Evolutionary conservation across 345 rosid genomes (phyloP).

Genomic region (Dimocarpus longan): DNA sequence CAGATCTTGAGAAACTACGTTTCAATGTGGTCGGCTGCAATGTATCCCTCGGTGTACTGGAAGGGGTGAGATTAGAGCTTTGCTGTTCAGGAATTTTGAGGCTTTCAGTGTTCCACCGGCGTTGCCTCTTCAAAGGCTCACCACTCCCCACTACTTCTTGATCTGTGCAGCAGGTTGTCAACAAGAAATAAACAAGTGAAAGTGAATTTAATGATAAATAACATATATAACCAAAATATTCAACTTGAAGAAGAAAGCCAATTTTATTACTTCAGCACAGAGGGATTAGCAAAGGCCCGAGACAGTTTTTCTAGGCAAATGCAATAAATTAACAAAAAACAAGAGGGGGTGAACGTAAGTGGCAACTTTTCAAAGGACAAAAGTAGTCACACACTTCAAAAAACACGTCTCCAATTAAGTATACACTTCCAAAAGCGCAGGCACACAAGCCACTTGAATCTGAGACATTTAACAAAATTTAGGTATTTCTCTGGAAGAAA

Average conservation of each 20-base stretch:
- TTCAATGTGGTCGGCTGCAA: slow-evolving; percentile 46
- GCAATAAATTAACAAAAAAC: neutral
- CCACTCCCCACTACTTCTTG: slow-evolving; percentile 60
- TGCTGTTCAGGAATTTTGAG: slow-evolving; percentile 64
- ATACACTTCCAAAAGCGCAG: neutral
- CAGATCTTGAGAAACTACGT: slow-evolving; percentile 65
- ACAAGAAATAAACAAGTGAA: neutral
- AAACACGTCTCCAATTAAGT: neutral
- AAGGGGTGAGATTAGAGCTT: slow-evolving; percentile 45
- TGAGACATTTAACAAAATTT: neutral
- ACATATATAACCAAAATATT: slow-evolving; percentile 5
- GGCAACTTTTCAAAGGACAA: neutral
- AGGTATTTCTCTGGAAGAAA: neutral
- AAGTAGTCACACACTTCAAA: neutral
- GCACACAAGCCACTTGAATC: neutral
- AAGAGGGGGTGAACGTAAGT: too few relatives aligned
- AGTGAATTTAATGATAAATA: neutral
- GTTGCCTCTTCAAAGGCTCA: slow-evolving; percentile 85
- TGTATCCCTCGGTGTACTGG: slow-evolving; percentile 59
- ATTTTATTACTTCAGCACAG: slow-evolving; percentile 3
- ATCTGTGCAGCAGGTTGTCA: slow-evolving; percentile 42
- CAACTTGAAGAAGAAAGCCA: neutral
- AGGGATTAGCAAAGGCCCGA: neutral
- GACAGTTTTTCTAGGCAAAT: neutral
- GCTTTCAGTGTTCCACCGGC: slow-evolving; percentile 83